Evolutionary conservation across 805 yeast species (phyloP), one percentile per base, ranked within the genome.

Genomic region (Scheffersomyces stipitis): DNA sequence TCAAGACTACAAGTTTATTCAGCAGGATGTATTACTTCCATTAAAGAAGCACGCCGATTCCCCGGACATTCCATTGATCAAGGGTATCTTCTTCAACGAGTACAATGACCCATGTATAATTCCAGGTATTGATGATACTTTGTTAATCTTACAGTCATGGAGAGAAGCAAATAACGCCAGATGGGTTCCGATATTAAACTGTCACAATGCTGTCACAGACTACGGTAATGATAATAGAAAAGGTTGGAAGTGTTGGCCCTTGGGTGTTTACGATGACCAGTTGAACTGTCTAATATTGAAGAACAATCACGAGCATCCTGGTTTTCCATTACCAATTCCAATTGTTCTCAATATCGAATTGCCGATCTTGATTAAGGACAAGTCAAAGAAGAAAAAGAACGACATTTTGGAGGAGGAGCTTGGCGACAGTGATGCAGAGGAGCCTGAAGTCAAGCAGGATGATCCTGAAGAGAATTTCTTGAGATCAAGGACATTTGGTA

Each of bases 41-140:
- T 52, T 71, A 27, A 52, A 48, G 31, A 41, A 41, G 22, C 34
- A 42, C 4, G 30, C 20, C 5, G 38, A 39, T 3, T 30, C 37
- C 2, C 42, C 42, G 37, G 48, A 68, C 49, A 26, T 44, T 52
- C 73, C 65, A 50, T 62, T 68, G 38, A 59, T 84, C 46, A 78
- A 76, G 44, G 83, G 90, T 2, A 57, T 86, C n/a, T 89, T 93
- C 53, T 93, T 91, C 68, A 83, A 87, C 29, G 81, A 82, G 30
- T 82, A 77, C 51, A 96, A 96, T 15, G 97, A 91, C 58, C 99
- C 99, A 1, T 85, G 93, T 45, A 58, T 90, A 5, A 84, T 82
- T 37, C 59, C 66, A 0, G 96, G 95, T n/a, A 67, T 72, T 22
- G 89, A 83, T 45, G 88, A 88, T 42, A 75, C 81, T 8, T 68